Base-by-base conservation (phyloP, 768 basidiomycete genomes). In the Russula lepida region DNA sequence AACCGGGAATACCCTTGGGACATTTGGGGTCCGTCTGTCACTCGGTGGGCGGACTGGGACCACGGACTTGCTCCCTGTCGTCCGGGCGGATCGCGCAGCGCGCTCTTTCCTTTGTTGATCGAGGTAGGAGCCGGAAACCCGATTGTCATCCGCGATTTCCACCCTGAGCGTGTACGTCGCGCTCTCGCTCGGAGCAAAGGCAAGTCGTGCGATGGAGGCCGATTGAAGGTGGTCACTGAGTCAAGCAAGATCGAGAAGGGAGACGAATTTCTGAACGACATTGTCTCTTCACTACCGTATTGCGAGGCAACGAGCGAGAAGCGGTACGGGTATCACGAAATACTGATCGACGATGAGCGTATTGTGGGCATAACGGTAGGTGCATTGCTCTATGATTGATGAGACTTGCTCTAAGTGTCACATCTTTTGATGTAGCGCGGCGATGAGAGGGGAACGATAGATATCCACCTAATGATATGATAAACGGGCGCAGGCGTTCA, bases 221-320 rank as follows among this genome's bases (percentile, higher is more conserved):
- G 51, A 23, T 13, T 58, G 30, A 62, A 58, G 46, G 61, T 62
- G 21, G 61, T 62, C 19, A 62, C 61, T 1, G 56, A 62, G 28
- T 58, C 61, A 17, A 58, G 56, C 23, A 58, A 51, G 52, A 62
- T 58, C 19, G 51, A 58, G 35, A 53, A 58, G 46, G 61, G 61
- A 0, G 52, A 54, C 8, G 56, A 62, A n/a, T 62, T 62, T 54
- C 15, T 62, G 61, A 54, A 58, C 28, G 61, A 62, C 23, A 62
- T 62, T 21, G 41, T 62, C 46, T 62, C 61, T 0, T 62, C 51
- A 21, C 30, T 62, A 35, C 61, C 61, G 27, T 62, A 62, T 25
- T 62, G 52, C 52, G 61, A 62, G 37, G 61, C 56, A 44, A 58
- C 56, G 44, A 62, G 61, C 48, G 61, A 62, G 52, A 62, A 62